Conservation (phyloP, 768 basidiomycete species). For the Kwoniella pini region DNA sequence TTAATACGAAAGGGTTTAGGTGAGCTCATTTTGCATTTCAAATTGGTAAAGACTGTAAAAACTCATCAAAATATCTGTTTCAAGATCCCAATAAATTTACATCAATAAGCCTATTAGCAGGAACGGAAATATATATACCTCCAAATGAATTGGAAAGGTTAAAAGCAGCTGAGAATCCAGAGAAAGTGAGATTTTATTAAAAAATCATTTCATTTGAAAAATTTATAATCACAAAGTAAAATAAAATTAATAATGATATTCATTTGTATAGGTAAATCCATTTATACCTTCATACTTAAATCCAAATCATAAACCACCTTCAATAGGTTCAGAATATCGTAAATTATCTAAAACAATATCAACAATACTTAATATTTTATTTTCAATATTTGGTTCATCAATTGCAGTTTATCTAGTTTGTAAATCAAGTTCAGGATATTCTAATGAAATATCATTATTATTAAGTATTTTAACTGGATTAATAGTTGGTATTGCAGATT, state of each 20-base stretch:
- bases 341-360: constrained; percentile 26
- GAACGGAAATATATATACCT: constrained; percentile 41
- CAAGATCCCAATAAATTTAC: constrained; percentile 35
- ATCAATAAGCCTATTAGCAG: constrained; percentile 35
- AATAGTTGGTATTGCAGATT: constrained; percentile 42
- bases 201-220: too few relatives aligned
- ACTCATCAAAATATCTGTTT: background rate
- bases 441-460: constrained; percentile 27
- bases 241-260: too few relatives aligned
- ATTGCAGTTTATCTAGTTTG: constrained; percentile 40
- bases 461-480: constrained; percentile 32
- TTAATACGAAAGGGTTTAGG: constrained; percentile 7
- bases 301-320: constrained; percentile 7
- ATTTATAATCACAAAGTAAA: too few relatives aligned
- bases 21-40: background rate
- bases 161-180: constrained; percentile 23
- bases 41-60: too few relatives aligned
- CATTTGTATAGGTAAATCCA: constrained; percentile 27
- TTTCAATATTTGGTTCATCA: constrained; percentile 42
- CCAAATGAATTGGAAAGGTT: constrained; percentile 26
- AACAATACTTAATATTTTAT: constrained; percentile 45
- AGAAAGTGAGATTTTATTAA: constrained; percentile 23
- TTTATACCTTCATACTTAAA: constrained; percentile 42
- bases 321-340: constrained; percentile 36
- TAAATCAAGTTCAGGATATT: constrained; percentile 35